Evolutionary conservation across 2,329 filamentous ascomycete genomes (phyloP), one percentile per base, ranked within the genome.

Genomic region (Ophiosphaerella herpotricha): DNA sequence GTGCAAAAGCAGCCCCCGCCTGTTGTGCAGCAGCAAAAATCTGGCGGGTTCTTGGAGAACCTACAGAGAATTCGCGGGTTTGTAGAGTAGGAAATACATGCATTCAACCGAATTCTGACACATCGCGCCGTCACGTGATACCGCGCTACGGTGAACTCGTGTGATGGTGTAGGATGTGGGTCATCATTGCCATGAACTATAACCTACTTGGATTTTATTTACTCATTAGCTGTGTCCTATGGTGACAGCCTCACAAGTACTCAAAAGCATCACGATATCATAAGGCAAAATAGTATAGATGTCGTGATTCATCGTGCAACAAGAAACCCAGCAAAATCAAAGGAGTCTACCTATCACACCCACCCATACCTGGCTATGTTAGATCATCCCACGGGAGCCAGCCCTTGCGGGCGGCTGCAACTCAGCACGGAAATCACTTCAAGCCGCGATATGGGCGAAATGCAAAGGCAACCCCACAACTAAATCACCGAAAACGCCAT

Each of bases 11-110:
- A 52, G 14, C 52, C 54, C 23, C 48, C 45, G 31, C 40, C 46
- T 11, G 55, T 42, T 12, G 33, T n/a, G 35, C 60, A 59, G 40
- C 61, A 67, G 58, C 60, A 60, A 35, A 60, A 57, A 40, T 58
- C 60, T 36, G 67, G 68, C 6, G 70, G 71, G 0, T 75, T 75
- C 33, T 40, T 75, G 37, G 73, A 75, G 39, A 74, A 74, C 39
- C 46, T 75, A 5, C 66, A 73, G 44, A 63, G 71, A 50, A 73
- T 74, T 60, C 55, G 68, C 14, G 69, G 66, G 7, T 67, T 68
- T 39, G 58, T 68, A n/a, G 67, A 70, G 46, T 68, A 59, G 50
- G 18, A 24, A 4, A 35, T 31, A 4, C 4, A n/a, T 29, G 39
- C 7, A 18, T 21, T 43, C 24, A 11, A 16, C 1, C 8, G 24